Conservation (phyloP, 208 protist genomes). For the Crithidia acanthocephali region DNA sequence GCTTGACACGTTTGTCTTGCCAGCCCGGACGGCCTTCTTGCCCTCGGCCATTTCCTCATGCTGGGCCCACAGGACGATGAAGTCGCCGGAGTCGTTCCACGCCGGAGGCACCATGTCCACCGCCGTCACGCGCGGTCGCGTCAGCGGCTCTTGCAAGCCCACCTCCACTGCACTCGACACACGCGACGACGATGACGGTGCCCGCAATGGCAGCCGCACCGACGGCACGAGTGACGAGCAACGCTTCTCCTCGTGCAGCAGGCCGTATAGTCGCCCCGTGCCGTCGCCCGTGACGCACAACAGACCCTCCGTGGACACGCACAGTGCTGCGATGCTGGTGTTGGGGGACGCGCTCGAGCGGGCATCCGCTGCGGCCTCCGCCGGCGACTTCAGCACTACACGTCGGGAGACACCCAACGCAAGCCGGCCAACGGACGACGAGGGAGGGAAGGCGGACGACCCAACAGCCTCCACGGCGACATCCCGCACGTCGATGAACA, state of each 20-base stretch:
- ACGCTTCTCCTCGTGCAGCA: conserved; percentile 28
- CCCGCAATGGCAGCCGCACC: conserved; percentile 18
- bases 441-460: not conserved
- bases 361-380: not conserved
- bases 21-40: no score
- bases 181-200: not conserved
- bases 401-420: conserved; percentile 4
- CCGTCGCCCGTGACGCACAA: conserved; percentile 15
- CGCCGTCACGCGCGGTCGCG: not conserved
- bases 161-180: not conserved
- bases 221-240: conserved; percentile 5
- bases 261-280: conserved; percentile 10
- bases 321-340: not conserved
- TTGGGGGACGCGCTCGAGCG: not conserved
- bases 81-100: conserved; percentile 23
- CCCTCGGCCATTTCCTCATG: not conserved
- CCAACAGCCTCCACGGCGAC: conserved; percentile 5
- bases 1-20: not conserved
- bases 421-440: not conserved
- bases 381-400: not conserved
- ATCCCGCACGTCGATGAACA: conserved; percentile 32
- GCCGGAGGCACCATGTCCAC: conserved; percentile 24
- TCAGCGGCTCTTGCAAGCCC: not conserved
- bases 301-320: conserved; percentile 2
- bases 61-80: conserved; percentile 22